Conservation (phyloP, 768 basidiomycete species). For the Tulasnella sp. region DNA sequence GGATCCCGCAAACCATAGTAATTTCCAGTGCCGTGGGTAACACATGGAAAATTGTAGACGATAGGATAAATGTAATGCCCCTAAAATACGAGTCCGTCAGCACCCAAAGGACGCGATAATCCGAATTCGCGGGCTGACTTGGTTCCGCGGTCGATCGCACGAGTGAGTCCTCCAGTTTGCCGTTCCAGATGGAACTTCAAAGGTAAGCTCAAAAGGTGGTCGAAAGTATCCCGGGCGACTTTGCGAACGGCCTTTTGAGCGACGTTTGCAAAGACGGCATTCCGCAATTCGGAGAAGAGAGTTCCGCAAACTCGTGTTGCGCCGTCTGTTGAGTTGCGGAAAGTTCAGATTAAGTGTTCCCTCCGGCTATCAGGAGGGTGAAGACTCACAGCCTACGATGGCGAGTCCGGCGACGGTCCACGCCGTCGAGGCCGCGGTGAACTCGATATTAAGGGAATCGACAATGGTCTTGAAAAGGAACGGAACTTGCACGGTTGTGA, state of each 20-base stretch:
- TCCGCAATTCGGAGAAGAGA: constrained; percentile 83
- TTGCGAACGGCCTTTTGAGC: constrained; percentile 90
- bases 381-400: constrained; percentile 76
- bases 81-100: constrained; percentile 35
- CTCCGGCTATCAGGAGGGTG: neutral
- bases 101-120: neutral
- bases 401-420: constrained; percentile 89
- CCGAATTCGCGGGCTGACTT: constrained; percentile 51
- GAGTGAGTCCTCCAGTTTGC: constrained; percentile 91
- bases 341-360: neutral
- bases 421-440: constrained; percentile 65
- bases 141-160: constrained; percentile 95
- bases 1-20: constrained; percentile 91
- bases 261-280: constrained; percentile 93
- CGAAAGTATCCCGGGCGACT: constrained; percentile 92
- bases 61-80: constrained; percentile 91
- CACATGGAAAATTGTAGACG: constrained; percentile 89
- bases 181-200: constrained; percentile 86
- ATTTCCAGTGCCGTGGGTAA: constrained; percentile 95
- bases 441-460: constrained; percentile 78
- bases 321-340: constrained; percentile 54
- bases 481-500: constrained; percentile 97
- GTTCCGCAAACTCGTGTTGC: constrained; percentile 83
- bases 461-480: constrained; percentile 88
- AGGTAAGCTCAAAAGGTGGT: constrained; percentile 84